Conservation (phyloP, 768 basidiomycete genomes). For the Candolleomyces eurysporus region DNA sequence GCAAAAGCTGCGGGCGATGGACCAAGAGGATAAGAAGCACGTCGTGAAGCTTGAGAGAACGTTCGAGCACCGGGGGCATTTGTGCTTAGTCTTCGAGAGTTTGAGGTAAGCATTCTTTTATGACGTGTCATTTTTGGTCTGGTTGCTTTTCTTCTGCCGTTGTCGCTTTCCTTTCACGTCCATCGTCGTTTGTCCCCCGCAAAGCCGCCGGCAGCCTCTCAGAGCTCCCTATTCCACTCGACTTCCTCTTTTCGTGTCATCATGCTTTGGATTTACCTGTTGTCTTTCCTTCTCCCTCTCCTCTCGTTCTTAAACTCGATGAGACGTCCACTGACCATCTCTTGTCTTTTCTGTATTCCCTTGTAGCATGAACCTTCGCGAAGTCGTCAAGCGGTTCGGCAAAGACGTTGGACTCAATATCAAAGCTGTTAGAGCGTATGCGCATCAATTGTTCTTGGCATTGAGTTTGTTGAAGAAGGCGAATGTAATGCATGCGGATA, state of each 20-base stretch:
- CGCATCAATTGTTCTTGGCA: conserved; percentile 92
- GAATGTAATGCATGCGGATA: conserved; percentile 96
- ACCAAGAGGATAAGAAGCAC: conserved; percentile 97
- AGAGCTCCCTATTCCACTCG: too few relatives aligned
- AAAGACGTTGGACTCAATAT: conserved; percentile 97
- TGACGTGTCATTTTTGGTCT: too few relatives aligned
- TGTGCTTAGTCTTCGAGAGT: conserved; percentile 94
- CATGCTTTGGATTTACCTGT: too few relatives aligned
- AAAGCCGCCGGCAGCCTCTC: too few relatives aligned
- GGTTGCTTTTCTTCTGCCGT: too few relatives aligned
- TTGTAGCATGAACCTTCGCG: conserved; percentile 92
- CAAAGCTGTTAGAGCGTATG: conserved; percentile 96
- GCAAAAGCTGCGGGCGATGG: conserved; percentile 80
- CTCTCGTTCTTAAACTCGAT: too few relatives aligned
- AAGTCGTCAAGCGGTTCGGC: conserved; percentile 96
- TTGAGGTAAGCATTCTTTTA: conserved; percentile 56
- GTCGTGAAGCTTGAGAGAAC: conserved; percentile 89
- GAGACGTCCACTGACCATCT: neutral
- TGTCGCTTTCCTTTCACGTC: too few relatives aligned
- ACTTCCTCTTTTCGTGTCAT: too few relatives aligned
- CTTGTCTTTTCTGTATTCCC: neutral
- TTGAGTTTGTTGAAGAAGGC: conserved; percentile 82
- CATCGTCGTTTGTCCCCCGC: too few relatives aligned
- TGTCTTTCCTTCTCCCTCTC: too few relatives aligned
- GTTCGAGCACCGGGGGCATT: conserved; percentile 96